These are phyloP conservation scores for Melampsora abietis-canadensis DNA, from an alignment of 1,284 basidiomycete species.

Conservation along the genomic window DNA sequence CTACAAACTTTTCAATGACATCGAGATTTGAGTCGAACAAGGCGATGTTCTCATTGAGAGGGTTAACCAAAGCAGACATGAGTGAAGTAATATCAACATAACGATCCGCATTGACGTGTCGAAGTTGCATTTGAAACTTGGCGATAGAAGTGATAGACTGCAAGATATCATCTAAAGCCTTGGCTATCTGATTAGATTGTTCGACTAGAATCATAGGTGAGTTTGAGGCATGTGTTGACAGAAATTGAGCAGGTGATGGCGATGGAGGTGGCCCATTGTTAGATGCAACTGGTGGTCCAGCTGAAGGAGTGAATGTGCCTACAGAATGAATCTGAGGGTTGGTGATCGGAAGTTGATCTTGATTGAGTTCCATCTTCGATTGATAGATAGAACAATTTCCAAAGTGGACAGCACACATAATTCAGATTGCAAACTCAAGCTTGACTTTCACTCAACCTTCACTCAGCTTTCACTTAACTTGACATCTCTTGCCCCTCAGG, in stretches of 20 bases:
- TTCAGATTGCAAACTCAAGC: too few species aligned
- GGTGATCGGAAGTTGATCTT: too few species aligned
- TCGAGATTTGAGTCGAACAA: not conserved
- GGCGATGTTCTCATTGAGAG: not conserved
- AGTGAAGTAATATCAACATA: not conserved
- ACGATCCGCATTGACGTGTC: not conserved
- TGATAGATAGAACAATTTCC: too few species aligned
- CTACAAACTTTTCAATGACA: not conserved
- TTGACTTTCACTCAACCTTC: too few species aligned
- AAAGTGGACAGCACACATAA: too few species aligned
- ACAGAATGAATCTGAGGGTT: too few species aligned
- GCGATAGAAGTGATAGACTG: not conserved
- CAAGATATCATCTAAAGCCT: not conserved
- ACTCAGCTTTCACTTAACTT: too few species aligned
- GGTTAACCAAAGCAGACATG: not conserved
- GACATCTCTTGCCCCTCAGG: too few species aligned
- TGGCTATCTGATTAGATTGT: not conserved
- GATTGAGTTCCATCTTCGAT: too few species aligned
- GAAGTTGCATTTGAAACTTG: not conserved
- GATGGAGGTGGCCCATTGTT: too few species aligned
- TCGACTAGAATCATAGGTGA: not conserved
- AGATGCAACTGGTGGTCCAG: too few species aligned
- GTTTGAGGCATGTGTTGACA: not conserved
- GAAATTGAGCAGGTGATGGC: not conserved
- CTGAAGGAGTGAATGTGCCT: too few species aligned